Base-by-base conservation (phyloP, 225 moss, liverwort and hornwort genomes). In the Asterella californica region DNA sequence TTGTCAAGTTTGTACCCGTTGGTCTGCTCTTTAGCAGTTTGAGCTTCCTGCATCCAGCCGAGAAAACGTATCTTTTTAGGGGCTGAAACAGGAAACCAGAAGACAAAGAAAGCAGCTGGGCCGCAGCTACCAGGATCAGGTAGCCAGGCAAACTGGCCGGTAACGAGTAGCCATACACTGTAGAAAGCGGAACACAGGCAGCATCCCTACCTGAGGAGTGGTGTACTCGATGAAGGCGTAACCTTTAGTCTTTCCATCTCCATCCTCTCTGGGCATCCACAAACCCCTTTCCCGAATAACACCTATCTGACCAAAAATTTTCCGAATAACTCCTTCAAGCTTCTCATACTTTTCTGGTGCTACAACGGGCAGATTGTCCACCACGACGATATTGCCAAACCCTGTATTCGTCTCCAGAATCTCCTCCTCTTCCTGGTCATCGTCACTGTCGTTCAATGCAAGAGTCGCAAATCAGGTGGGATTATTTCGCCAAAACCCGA, bases 391-490 rank as follows among this genome's bases (percentile, higher is more conserved):
- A 81, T 95, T 99, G 22, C 95, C 99, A 70, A 99, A 99, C 37
- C 99, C 95, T 5, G 99, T 89, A 53, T 99, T 93, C 0, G 92
- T 90, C 84, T 95, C 99, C 72, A 95, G 77, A 49, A 92, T 84
- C 86, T 99, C 99, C 80, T 95, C 99, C 80, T 99, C 99, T 79
- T 95, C 95, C 53, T 99, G 93, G 52, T 99, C 95, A 77, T 99
- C 99, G 76, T 99, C 95, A 72, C 97, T 97, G 89, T 18, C 29
- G 74, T 33, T 6, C 52, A 52, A 2, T 0, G 2, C 0, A 70
- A 32, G 15, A 27, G 32, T 6, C 49, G 30, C 3, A 32, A 32
- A 74, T 74, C 45, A 74, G 74, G 48, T 29, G 19, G 42, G 4
- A 38, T 22, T 4, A 36, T 15, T 65, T 30, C 4, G 36, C 34